These are phyloP conservation scores for Gracilaria domingensis DNA, from an alignment of 23 red algal species.

Conservation along the genomic window DNA sequence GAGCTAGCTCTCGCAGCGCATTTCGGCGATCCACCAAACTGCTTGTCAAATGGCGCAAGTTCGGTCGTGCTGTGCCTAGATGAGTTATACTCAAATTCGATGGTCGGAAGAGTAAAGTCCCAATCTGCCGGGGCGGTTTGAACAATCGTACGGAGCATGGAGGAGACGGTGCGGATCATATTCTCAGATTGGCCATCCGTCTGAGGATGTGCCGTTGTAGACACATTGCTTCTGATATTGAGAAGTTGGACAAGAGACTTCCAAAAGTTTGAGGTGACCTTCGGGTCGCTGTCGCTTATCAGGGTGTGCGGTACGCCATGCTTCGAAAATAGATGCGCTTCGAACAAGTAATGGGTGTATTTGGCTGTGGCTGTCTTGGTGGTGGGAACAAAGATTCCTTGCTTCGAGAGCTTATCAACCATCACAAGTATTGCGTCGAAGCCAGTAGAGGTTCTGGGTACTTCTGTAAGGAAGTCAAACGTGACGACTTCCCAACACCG, in stretches of 20 bases:
- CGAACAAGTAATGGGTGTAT: not conserved
- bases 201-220: not conserved
- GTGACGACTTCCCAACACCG: slow-evolving; percentile 40
- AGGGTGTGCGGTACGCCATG: not conserved
- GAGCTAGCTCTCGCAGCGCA: no score
- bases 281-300: not conserved
- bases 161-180: no score
- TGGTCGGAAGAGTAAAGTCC: no score
- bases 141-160: no score
- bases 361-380: not conserved
- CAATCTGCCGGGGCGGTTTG: no score
- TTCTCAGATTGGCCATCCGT: no score
- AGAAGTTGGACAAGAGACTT: not conserved
- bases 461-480: slow-evolving; percentile 39
- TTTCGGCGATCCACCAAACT: no score
- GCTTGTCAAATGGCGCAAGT: no score
- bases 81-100: no score
- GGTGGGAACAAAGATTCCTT: not conserved
- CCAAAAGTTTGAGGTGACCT: not conserved
- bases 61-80: no score
- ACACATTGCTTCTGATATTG: not conserved
- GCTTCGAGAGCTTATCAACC: slow-evolving; percentile 33
- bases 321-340: slow-evolving; percentile 1
- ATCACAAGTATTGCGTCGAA: slow-evolving; percentile 1
- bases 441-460: not conserved